These are phyloP conservation scores for Teratosphaeria gauchensis DNA, from an alignment of 2,329 filamentous ascomycete species.

Conservation along the genomic window DNA sequence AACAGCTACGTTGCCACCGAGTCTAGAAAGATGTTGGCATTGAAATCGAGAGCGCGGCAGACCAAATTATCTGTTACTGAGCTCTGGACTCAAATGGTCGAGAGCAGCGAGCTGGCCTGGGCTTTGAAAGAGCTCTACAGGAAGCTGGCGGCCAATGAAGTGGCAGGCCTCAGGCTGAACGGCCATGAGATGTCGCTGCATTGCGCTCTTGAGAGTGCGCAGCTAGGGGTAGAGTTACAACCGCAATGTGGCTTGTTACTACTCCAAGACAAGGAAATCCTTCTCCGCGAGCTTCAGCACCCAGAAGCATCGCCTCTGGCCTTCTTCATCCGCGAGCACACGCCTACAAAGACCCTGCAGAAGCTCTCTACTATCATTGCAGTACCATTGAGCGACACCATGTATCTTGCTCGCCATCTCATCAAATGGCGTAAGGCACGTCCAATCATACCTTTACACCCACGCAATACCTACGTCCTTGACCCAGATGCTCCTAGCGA, in stretches of 20 bases:
- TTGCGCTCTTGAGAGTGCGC: background rate
- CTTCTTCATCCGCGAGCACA: slow-evolving; percentile 54
- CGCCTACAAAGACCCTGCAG: slow-evolving; percentile 56
- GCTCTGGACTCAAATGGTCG: slow-evolving; percentile 16
- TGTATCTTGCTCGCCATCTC: slow-evolving; percentile 81
- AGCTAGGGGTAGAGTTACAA: slow-evolving; percentile 4
- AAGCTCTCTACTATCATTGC: slow-evolving; percentile 63
- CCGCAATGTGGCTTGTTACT: slow-evolving; percentile 82
- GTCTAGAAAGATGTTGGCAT: slow-evolving; percentile 66
- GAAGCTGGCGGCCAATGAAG: slow-evolving; percentile 5
- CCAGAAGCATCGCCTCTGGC: slow-evolving; percentile 68
- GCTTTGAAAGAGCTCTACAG: slow-evolving; percentile 20
- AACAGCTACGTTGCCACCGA: slow-evolving; percentile 88
- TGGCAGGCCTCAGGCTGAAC: slow-evolving; percentile 50
- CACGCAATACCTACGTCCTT: slow-evolving; percentile 81
- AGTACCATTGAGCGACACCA: slow-evolving; percentile 69
- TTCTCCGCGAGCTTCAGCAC: slow-evolving; percentile 59
- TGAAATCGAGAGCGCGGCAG: slow-evolving; percentile 76
- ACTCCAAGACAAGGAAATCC: slow-evolving; percentile 70
- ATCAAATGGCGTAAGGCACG: slow-evolving; percentile 94
- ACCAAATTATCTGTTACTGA: slow-evolving; percentile 27
- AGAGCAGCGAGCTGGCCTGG: slow-evolving; percentile 24
- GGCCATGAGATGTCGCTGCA: slow-evolving; percentile 55
- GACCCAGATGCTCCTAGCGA: slow-evolving; percentile 78
- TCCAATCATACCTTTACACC: slow-evolving; percentile 81